These are phyloP conservation scores for Pseudogymnoascus sp. DNA, from an alignment of 2,329 filamentous ascomycete genomes.

Conservation along the genomic window DNA sequence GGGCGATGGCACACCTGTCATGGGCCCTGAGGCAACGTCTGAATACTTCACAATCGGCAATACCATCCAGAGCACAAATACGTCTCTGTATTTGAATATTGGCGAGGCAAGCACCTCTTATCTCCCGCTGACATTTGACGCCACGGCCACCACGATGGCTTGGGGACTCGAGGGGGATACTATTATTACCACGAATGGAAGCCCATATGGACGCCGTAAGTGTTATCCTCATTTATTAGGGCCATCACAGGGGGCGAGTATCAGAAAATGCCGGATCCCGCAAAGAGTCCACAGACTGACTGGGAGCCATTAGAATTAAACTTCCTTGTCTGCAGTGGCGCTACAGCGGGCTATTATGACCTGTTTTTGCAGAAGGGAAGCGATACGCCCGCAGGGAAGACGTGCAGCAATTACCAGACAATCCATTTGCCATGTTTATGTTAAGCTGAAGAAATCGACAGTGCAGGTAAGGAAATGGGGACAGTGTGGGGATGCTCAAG, in stretches of 20 bases:
- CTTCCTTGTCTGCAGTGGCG: constrained; percentile 43
- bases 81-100: constrained; percentile 43
- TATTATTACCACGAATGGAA: constrained; percentile 41
- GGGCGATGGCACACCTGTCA: constrained; percentile 34
- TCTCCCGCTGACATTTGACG: constrained; percentile 43
- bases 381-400: constrained; percentile 41
- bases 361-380: constrained; percentile 48
- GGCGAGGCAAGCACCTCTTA: constrained; percentile 41
- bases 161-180: constrained; percentile 45
- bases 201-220: constrained; percentile 37
- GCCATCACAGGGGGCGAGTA: not conserved
- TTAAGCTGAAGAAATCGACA: not conserved
- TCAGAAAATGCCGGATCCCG: not conserved
- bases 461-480: not conserved
- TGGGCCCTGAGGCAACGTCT: constrained; percentile 44
- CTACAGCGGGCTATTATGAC: constrained; percentile 39
- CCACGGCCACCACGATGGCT: constrained; percentile 36
- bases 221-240: constrained; percentile 10
- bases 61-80: constrained; percentile 44
- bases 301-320: constrained; percentile 37
- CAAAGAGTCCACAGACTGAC: not conserved
- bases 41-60: constrained; percentile 44
- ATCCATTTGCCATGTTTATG: constrained; percentile 38
- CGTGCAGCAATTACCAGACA: constrained; percentile 49
- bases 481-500: not conserved